phyloP scores from a whole-genome alignment of 306 rosid species.

The Dalbergia cochinchinensis region DNA sequence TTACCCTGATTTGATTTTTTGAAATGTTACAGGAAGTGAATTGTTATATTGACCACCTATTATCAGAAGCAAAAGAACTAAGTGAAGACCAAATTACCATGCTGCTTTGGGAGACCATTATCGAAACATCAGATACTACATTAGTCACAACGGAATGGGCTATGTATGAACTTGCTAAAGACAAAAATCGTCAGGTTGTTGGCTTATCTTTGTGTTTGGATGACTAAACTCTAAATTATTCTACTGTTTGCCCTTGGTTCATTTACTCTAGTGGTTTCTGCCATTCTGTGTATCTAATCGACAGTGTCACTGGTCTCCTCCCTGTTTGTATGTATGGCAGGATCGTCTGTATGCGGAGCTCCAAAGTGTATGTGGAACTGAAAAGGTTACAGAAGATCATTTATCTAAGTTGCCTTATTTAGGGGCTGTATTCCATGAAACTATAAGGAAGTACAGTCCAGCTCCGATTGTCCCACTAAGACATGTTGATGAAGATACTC shows the following conservation, averaged over 20 bases:
- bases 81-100: constrained; percentile 66
- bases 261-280: neutral
- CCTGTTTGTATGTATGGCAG: constrained; percentile 47
- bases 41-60: constrained; percentile 69
- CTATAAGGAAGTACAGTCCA: constrained; percentile 81
- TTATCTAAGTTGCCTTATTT: constrained; percentile 72
- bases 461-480: constrained; percentile 79
- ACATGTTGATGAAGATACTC: constrained; percentile 81
- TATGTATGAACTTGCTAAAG: constrained; percentile 81
- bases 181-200: constrained; percentile 72
- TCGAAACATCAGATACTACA: constrained; percentile 89
- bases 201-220: neutral
- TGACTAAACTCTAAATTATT: neutral
- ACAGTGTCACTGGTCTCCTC: neutral
- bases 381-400: constrained; percentile 68
- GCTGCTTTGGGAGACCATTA: constrained; percentile 85
- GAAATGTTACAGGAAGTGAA: constrained; percentile 62
- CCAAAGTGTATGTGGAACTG: constrained; percentile 59
- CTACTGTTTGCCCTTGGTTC: no score
- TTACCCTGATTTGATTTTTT: constrained; percentile 40
- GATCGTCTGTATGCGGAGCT: constrained; percentile 67
- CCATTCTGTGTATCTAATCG: neutral
- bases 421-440: constrained; percentile 88
- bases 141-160: constrained; percentile 92
- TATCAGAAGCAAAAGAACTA: constrained; percentile 71